Evolutionary conservation across 306 rosid species (phyloP), one percentile per base, ranked within the genome.

Genomic region (Elaeagnus macrophylla): DNA sequence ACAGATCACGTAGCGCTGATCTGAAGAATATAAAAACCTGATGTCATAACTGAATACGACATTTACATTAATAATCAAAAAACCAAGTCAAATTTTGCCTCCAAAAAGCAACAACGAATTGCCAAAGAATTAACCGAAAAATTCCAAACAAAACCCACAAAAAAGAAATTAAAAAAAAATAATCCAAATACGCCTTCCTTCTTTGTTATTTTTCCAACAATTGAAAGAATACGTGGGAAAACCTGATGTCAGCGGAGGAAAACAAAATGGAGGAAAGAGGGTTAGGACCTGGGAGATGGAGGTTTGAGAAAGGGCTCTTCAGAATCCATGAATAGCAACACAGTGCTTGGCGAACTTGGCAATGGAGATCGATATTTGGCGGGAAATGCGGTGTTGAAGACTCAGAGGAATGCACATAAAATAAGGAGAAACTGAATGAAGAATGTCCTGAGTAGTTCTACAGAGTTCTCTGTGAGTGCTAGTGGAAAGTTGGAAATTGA

Each of bases 241-340:
- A 11, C n/a, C 32, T 13, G 39, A 5, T n/a, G 20, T 40, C 12
- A 12, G 49, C 19, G 12, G 6, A 45, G 32, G 32, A 25, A 2
- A 19, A 45, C 18, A 6, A 18, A 17, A 48, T 61, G 41, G 37
- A 40, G 44, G 44, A 37, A 11, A 47, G 25, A 15, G 48, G 48
- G 38, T 42, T 32, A 45, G 37, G 36, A 75, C 81, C 81, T 71
- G 20, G 59, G n/a, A 42, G n/a, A 32, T 53, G 14, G 65, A 45
- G 44, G 7, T 63, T 71, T 67, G 48, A 12, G 61, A 54, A 12
- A 14, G 50, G 62, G 60, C 14, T 56, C 38, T 6, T 67, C 53
- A 53, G 48, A 62, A 12, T 58, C 74, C 77, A 75, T 71, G 65
- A 18, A 42, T 38, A 14, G 17, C 48, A 47, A 18, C 52, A 39